These are phyloP conservation scores for Amanita pseudoporphyria DNA, from an alignment of 768 basidiomycete genomes.

Conservation along the genomic window DNA sequence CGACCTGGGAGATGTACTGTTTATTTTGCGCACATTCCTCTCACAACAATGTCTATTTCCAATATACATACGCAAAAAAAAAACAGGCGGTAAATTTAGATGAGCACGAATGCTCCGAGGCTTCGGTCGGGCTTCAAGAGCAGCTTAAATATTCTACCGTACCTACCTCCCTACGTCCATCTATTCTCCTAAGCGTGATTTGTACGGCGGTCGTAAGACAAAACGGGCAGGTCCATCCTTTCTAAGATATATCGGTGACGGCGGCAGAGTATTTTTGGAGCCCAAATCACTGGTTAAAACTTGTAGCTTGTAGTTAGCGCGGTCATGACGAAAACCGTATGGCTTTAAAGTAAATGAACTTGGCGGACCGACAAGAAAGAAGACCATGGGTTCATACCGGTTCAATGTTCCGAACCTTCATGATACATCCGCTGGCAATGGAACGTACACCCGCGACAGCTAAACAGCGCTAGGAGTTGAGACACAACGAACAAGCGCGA, in stretches of 20 bases:
- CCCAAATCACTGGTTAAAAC: neutral
- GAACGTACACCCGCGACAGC: too few species aligned
- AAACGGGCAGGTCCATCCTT: neutral
- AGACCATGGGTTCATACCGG: too few species aligned
- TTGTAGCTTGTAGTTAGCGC: neutral
- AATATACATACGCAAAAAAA: neutral
- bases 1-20: too few species aligned
- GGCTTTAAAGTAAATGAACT: neutral
- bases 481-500: too few species aligned
- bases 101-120: neutral
- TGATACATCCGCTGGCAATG: too few species aligned
- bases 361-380: neutral
- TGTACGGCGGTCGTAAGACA: too few species aligned
- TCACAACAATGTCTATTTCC: neutral
- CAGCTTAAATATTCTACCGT: neutral
- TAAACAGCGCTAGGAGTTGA: too few species aligned
- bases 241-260: neutral
- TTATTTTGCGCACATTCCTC: neutral
- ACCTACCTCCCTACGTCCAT: neutral
- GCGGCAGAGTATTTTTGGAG: neutral
- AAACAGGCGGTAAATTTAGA: neutral
- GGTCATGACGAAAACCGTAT: neutral
- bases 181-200: neutral
- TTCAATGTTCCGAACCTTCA: too few species aligned
- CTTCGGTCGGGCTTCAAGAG: neutral